Evolutionary conservation across 306 rosid species (phyloP), one percentile per base, ranked within the genome.

Genomic region (Carpinus viminea): DNA sequence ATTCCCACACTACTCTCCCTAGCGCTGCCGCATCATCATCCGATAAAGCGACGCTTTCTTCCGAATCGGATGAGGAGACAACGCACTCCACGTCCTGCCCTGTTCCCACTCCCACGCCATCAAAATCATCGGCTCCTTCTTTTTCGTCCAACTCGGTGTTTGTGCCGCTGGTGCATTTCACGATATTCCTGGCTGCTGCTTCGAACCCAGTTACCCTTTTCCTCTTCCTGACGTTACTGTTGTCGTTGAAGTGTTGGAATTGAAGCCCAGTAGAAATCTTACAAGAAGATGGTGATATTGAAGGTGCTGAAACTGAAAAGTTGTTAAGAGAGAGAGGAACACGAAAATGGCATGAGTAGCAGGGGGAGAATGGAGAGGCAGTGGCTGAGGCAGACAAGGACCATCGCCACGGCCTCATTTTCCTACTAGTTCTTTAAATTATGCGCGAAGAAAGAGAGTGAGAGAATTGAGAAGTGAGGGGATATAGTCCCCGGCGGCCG

Each of bases 11-110:
- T 79, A 46, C 76, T n/a, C 52, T 69, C 5, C 41, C 38, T 38
- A 47, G 51, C 17, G 46, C 59, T 15, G 8, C 51, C 5, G 53
- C 20, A 46, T 21, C 17, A 24, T 55, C 51, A 0, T 21, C 70
- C 6, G 16, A 36, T 5, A 38, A 1, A 66, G 72, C 72, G 8
- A 66, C 51, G 24, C 7, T 70, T 46, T 31, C 41, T 10, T 79
- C 69, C 61, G 51, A 71, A 3, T 38, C 8, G 56, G 69, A 5
- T 0, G 11, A 21, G 2, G 65, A 9, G 34, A 90, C 65, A 5
- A 82, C 26, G 74, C 93, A 85, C 78, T 87, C 93, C n/a, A 88
- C 93, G 74, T 90, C 92, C 74, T 81, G 90, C 2, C 93, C 97
- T 41, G 94, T 90, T 51, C 93, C 96, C 2, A 89, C 84, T 51